Percentiles rank a stretch among this genome's conserved stretches.
Evolutionary conservation across 2,329 filamentous ascomycete species (phyloP).

Genomic region (Cladophialophora exuberans): DNA sequence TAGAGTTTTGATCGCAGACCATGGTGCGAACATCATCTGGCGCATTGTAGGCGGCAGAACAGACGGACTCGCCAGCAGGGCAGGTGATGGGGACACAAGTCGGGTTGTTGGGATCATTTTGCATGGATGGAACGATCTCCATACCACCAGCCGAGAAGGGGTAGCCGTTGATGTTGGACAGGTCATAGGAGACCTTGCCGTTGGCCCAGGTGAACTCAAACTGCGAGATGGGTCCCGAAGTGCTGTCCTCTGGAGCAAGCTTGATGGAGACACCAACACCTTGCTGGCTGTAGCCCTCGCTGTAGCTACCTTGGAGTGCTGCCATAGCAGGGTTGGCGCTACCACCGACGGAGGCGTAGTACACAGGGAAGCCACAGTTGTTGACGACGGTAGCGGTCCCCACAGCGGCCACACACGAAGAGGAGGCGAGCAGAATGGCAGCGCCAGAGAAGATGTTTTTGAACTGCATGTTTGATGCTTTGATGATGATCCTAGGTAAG

Average conservation of each 20-base stretch:
- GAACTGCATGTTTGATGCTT: slow-evolving; percentile 39
- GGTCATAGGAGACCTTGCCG: slow-evolving; percentile 45
- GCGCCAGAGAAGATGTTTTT: slow-evolving; percentile 36
- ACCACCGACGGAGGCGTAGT: slow-evolving; percentile 45
- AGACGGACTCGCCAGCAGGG: slow-evolving; percentile 30
- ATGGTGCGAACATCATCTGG: slow-evolving; percentile 34
- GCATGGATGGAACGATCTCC: slow-evolving; percentile 30
- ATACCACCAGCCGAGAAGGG: slow-evolving; percentile 40
- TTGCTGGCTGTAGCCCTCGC: slow-evolving; percentile 42
- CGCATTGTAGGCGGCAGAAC: slow-evolving; percentile 32
- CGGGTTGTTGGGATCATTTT: slow-evolving; percentile 30
- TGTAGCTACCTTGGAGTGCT: slow-evolving; percentile 40
- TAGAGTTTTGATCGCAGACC: slow-evolving; percentile 30
- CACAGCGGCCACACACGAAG: slow-evolving; percentile 39
- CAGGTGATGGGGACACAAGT: slow-evolving; percentile 31
- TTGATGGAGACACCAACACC: slow-evolving; percentile 46
- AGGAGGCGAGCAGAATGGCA: slow-evolving; percentile 37
- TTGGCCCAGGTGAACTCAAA: slow-evolving; percentile 47
- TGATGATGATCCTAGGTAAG: slow-evolving; percentile 15
- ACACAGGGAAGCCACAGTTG: slow-evolving; percentile 42
- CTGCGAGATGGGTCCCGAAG: slow-evolving; percentile 42
- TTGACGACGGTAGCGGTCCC: slow-evolving; percentile 46
- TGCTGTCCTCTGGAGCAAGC: slow-evolving; percentile 43
- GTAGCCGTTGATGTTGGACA: slow-evolving; percentile 48
- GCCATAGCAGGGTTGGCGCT: slow-evolving; percentile 37